phyloP scores from a whole-genome alignment of 129 eudicot species.

The Lactuca sativa region DNA sequence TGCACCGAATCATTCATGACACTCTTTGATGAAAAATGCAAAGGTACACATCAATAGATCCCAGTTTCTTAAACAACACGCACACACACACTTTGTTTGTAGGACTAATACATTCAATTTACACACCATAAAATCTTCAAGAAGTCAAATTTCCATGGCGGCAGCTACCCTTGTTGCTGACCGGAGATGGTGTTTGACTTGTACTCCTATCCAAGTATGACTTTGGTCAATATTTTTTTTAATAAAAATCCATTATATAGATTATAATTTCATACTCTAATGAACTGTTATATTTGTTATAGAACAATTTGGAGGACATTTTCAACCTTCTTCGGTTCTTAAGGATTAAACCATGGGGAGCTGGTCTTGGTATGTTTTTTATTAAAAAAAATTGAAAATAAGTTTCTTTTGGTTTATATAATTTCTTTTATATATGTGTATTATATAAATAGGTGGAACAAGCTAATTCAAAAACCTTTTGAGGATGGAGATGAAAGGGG shows the following conservation, averaged over 20 bases:
- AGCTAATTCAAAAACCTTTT: constrained; percentile 91
- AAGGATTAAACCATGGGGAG: constrained; percentile 95
- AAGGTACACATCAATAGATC: constrained; percentile 45
- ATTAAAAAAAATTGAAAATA: background rate
- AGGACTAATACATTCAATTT: constrained; percentile 9
- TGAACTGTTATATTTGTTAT: constrained; percentile 19
- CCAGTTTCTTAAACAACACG: background rate
- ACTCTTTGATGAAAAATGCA: constrained; percentile 70
- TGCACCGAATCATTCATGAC: constrained; percentile 48
- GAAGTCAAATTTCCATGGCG: constrained; percentile 90
- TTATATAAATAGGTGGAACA: constrained; percentile 73
- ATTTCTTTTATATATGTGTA: background rate
- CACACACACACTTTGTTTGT: background rate
- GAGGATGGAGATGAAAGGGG: constrained; percentile 98
- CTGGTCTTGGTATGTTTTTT: constrained; percentile 83
- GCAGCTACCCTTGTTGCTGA: constrained; percentile 86
- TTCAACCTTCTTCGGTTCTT: constrained; percentile 92
- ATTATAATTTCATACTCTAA: background rate
- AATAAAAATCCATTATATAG: constrained; percentile 2
- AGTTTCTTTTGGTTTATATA: background rate
- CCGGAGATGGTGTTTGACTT: constrained; percentile 96
- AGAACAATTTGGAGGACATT: constrained; percentile 94
- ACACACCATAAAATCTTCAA: constrained; percentile 84
- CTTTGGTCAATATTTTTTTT: background rate
- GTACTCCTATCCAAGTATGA: constrained; percentile 93